Evolutionary conservation across 495 filamentous ascomycete species (phyloP).

Genomic region (Venustampulla echinocandica): DNA sequence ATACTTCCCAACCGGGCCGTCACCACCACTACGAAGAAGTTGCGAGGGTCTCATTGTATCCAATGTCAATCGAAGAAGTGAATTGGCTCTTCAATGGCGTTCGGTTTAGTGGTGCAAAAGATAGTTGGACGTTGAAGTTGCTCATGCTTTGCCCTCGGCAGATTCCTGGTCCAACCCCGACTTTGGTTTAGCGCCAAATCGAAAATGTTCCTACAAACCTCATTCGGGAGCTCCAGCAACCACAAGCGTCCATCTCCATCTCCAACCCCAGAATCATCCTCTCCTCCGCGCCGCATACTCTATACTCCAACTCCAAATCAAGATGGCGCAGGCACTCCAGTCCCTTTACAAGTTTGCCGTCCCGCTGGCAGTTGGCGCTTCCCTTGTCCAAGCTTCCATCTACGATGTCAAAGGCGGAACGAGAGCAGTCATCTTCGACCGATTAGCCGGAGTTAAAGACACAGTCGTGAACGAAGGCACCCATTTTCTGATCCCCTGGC

Average conservation of each 20-base stretch:
- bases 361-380: conserved; percentile 55
- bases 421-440: conserved; percentile 96
- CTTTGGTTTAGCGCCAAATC: conserved; percentile 29
- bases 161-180: conserved; percentile 24
- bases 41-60: conserved; percentile 55
- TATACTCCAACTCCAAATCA: conserved; percentile 20
- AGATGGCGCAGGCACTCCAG: conserved; percentile 54
- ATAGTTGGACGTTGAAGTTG: conserved; percentile 8
- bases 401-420: conserved; percentile 96
- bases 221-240: conserved; percentile 24
- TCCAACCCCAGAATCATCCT: too few relatives aligned
- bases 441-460: conserved; percentile 86
- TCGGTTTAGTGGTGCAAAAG: conserved; percentile 18
- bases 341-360: conserved; percentile 62
- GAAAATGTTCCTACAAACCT: conserved; percentile 32
- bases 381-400: conserved; percentile 62
- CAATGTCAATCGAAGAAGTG: background rate
- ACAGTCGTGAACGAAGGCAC: conserved; percentile 90
- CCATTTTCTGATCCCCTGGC: conserved; percentile 92
- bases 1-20: conserved; percentile 49
- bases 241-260: conserved; percentile 18
- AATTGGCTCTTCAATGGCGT: conserved; percentile 3
- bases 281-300: conserved; percentile 7
- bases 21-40: conserved; percentile 40
- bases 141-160: conserved; percentile 18